Percentiles rank a stretch among this genome's conserved stretches.
Evolutionary conservation across 2,329 filamentous ascomycete species (phyloP).

Genomic region (Calonectria montana): DNA sequence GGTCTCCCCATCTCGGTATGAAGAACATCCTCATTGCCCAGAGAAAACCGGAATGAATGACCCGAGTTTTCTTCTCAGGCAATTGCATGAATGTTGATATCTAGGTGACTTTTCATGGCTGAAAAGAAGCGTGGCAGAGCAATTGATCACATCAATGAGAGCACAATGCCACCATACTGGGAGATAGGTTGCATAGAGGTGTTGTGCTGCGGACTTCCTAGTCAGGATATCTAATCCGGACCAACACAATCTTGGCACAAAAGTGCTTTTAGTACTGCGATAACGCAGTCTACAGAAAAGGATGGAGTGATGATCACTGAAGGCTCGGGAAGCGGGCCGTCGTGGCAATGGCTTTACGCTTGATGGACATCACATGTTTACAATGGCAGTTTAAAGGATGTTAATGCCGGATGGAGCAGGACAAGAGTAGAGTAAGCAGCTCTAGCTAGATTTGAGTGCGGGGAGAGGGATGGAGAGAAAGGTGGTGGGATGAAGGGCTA

Average conservation of each 20-base stretch:
- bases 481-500: background rate
- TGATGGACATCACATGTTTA: slow-evolving; percentile 1
- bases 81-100: background rate
- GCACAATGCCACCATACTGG: background rate
- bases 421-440: background rate
- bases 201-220: background rate
- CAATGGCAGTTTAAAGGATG: background rate
- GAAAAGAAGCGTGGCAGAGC: background rate
- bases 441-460: slow-evolving; percentile 17
- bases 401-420: slow-evolving; percentile 7
- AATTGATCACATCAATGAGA: background rate
- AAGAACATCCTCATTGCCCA: background rate
- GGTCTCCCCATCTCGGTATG: background rate
- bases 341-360: background rate
- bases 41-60: background rate
- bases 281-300: background rate
- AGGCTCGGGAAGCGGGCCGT: slow-evolving; percentile 6
- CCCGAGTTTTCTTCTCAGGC: background rate
- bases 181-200: background rate
- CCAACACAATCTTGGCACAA: background rate
- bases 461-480: slow-evolving; percentile 12
- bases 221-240: background rate
- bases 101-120: background rate
- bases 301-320: background rate
- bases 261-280: background rate